Conservation (phyloP, 2,329 filamentous ascomycete species). For the Pseudogymnoascus sp. region DNA sequence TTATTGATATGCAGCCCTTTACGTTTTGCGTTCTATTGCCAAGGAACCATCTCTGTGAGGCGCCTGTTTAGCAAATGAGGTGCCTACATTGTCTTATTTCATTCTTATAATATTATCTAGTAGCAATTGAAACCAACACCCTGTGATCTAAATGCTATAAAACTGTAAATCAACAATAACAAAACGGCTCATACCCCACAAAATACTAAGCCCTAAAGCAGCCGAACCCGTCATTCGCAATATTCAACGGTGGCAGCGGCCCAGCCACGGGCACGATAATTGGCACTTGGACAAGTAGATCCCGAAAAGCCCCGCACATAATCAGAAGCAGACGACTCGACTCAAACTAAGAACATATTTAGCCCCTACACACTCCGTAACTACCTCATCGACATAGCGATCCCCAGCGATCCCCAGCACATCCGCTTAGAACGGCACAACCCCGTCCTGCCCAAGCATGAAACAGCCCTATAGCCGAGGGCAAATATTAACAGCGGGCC, state of each 20-base stretch:
- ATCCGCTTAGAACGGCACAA: not conserved
- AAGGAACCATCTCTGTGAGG: not conserved
- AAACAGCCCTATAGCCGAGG: not conserved
- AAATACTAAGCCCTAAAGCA: not conserved
- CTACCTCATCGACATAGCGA: not conserved
- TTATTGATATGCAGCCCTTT: not conserved
- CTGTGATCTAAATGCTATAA: too few relatives aligned
- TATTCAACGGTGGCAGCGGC: not conserved
- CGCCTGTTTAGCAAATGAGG: too few relatives aligned
- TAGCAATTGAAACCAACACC: too few relatives aligned
- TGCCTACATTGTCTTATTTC: too few relatives aligned
- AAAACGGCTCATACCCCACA: not conserved
- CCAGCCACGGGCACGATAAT: not conserved
- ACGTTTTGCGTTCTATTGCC: not conserved
- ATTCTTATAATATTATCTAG: too few relatives aligned
- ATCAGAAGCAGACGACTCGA: not conserved
- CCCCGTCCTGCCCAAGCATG: not conserved
- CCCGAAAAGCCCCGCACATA: not conserved
- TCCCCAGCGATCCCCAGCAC: not conserved
- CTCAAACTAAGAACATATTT: not conserved
- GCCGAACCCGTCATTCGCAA: not conserved
- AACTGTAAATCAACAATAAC: not conserved
- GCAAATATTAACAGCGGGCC: not conserved
- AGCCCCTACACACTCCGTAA: not conserved
- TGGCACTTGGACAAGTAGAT: not conserved